Base-by-base conservation (phyloP, 75 land plant genomes). In the Pinus taeda region DNA sequence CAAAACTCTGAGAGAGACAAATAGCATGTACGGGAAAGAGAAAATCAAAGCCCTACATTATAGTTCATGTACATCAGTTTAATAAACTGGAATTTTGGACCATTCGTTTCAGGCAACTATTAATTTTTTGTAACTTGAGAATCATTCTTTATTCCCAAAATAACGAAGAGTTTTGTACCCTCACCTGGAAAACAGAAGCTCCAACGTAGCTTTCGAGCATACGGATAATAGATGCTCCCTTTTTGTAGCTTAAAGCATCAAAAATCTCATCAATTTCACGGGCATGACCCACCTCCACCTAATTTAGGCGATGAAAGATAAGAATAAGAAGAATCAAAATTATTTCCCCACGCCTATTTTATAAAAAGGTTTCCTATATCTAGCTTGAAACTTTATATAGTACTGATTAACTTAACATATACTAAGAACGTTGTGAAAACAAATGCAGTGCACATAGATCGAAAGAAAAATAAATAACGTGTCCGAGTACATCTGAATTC, bases 231-330 rank as follows among this genome's bases (percentile, higher is more conserved):
- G 99, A 91, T 21, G 99, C 98, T 55, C 99, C 99, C 75, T 97
- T 97, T 45, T 81, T 81, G 79, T 97, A 97, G 83, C 98, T 93
- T 59, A 97, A 95, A 36, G 93, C 94, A 93, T 97, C 99, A 95
- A 95, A 95, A 42, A 95, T 95, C 79, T 97, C 98, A 86, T 93
- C 91, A 76, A 95, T 83, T 77, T 93, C 93, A 75, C 82, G 74
- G 29, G 93, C 94, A 90, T 91, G 93, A 57, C 87, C 88, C 59
- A 97, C 62, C 80, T 97, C 99, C 72, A 97, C 98, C 99, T 96
- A 65, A 26, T 65, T 29, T 49, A 14, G 59, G 73, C 33, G 24
- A 30, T 55, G 11, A 18, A 20, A n/a, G 21, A 64, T 8, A 59
- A 75, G 75, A 11, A 2, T 20, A 76, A 64, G 11, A 80, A 75